Base-by-base conservation (phyloP, 176 grass and related monocot species). In the Lolium perenne region DNA sequence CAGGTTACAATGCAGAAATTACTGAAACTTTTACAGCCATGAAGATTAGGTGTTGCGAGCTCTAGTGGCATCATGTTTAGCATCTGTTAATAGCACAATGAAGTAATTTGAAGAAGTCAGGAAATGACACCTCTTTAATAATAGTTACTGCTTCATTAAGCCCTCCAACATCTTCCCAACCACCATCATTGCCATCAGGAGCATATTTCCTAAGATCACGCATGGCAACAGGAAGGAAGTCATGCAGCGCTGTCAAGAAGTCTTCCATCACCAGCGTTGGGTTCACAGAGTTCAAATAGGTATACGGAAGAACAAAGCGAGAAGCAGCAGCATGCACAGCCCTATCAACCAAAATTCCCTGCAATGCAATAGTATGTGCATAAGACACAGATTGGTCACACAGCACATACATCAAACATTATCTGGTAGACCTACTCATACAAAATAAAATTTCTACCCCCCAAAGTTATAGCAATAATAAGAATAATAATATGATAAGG, bases 261-360 rank as follows among this genome's bases (percentile, higher is more conserved):
- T 98, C 95, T 56, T 98, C 95, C 74, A 86, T 91, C 58, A 86
- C 72, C 68, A 95, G 79, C 59, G 21, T 86, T 82, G n/a, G 83
- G 55, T 85, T 87, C 66, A 23, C 64, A 54, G 87, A 61, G 76
- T 78, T 87, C 41, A 11, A 23, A 73, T 64, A 55, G 67, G 71
- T 57, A 86, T 48, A 86, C 56, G 83, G 85, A 20, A 85, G 84
- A 82, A 95, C 88, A 93, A 93, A 89, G 56, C 90, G 93, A 85
- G 82, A 71, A 8, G 87, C 88, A 80, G 93, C 96, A 90, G 93
- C 90, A 35, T 92, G 91, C 63, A 95, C 89, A 92, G 96, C 91
- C 78, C 93, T 95, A 91, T 91, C 91, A 82, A 98, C 96, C 93
- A 98, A 89, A 85, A 92, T 91, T 88, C 91, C 93, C 96, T 98